phyloP scores from a whole-genome alignment of 2,329 filamentous ascomycete species.

The Xylaria multiplex region DNA sequence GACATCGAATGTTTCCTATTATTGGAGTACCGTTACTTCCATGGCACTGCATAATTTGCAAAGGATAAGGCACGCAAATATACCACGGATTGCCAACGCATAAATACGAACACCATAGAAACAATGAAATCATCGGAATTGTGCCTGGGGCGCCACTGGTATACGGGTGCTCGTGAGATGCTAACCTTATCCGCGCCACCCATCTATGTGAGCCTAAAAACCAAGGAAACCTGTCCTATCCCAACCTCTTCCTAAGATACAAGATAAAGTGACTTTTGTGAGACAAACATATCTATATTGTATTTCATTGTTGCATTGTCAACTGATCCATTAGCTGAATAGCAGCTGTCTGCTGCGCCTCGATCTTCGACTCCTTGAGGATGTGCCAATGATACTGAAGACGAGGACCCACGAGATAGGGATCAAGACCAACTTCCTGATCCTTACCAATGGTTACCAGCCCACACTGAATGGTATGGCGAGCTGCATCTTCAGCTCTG shows the following conservation, averaged over 20 bases:
- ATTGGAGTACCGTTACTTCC: neutral
- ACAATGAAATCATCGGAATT: neutral
- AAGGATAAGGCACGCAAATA: neutral
- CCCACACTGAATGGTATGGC: constrained; percentile 36
- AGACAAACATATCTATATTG: neutral
- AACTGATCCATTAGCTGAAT: constrained; percentile 43
- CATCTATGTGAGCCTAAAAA: neutral
- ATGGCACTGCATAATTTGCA: neutral
- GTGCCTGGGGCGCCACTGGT: neutral
- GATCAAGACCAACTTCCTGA: constrained; percentile 39
- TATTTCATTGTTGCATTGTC: constrained; percentile 7
- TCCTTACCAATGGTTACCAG: constrained; percentile 40
- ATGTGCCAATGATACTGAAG: constrained; percentile 39
- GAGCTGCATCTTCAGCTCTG: constrained; percentile 42
- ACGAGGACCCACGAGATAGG: constrained; percentile 32
- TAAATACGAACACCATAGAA: neutral
- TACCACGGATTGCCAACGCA: neutral
- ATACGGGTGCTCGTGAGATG: constrained; percentile 3
- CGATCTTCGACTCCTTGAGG: constrained; percentile 36
- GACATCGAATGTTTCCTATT: neutral
- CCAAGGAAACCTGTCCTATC: neutral
- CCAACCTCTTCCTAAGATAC: neutral
- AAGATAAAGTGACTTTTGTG: neutral
- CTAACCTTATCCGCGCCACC: neutral
- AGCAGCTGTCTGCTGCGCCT: constrained; percentile 37